Percentiles rank a stretch among this genome's conserved stretches.
phyloP scores from a whole-genome alignment of 2,329 filamentous ascomycete genomes.

The Talaromyces sp. region DNA sequence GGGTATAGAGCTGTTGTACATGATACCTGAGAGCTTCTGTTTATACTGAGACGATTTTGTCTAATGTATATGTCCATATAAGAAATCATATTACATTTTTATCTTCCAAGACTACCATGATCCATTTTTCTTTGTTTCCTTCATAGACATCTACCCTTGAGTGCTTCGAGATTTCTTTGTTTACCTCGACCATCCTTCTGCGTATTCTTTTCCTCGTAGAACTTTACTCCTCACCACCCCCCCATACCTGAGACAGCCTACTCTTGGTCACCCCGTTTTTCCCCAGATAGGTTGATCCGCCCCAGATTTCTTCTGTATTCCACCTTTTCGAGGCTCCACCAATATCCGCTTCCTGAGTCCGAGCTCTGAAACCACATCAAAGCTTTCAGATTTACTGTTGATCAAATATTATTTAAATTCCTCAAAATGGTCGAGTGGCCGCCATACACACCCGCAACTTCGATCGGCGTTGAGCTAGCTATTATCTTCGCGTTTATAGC shows the following conservation, averaged over 20 bases:
- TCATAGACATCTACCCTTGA: neutral
- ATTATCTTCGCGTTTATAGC: slow-evolving; percentile 44
- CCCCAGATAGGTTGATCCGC: no score
- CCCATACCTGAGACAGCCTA: no score
- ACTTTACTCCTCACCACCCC: no score
- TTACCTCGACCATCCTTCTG: no score
- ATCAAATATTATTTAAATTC: neutral
- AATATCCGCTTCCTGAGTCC: no score
- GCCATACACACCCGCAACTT: slow-evolving; percentile 33
- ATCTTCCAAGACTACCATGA: neutral
- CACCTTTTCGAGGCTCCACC: no score
- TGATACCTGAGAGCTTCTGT: slow-evolving; percentile 34
- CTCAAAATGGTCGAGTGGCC: slow-evolving; percentile 18
- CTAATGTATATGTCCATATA: slow-evolving; percentile 16
- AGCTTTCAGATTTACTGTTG: no score
- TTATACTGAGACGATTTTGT: slow-evolving; percentile 14
- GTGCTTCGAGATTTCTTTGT: neutral
- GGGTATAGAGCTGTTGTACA: slow-evolving; percentile 39
- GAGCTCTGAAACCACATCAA: neutral
- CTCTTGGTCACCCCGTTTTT: no score
- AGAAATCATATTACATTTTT: slow-evolving; percentile 3
- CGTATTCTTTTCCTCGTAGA: no score
- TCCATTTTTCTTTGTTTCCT: neutral
- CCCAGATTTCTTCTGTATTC: no score
- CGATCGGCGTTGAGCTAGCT: slow-evolving; percentile 41